A percentile compares a stretch with the other conserved stretches of the same genome.
Conservation (phyloP, 805 yeast genomes). For the Wickerhamomyces silvicola region DNA sequence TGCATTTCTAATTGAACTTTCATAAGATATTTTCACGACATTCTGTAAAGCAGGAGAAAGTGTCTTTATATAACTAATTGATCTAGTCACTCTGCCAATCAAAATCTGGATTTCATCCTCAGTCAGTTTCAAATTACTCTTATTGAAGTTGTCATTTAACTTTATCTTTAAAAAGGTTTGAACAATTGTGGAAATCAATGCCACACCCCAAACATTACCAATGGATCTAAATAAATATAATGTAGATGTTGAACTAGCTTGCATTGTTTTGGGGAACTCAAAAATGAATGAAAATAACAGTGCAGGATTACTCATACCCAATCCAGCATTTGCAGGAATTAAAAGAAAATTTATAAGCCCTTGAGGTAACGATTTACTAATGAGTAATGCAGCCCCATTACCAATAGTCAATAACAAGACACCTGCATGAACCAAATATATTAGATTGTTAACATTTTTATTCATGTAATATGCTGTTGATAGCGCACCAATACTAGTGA, state of each 20-base stretch:
- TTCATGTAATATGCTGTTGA: slow-evolving; percentile 34
- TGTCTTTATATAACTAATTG: slow-evolving; percentile 12
- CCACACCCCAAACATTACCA: slow-evolving; percentile 57
- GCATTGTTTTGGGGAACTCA: slow-evolving; percentile 55
- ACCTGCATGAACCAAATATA: slow-evolving; percentile 27
- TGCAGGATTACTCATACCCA: slow-evolving; percentile 54
- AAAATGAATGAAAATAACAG: slow-evolving; percentile 62
- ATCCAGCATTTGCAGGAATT: slow-evolving; percentile 41
- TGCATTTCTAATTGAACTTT: slow-evolving; percentile 12
- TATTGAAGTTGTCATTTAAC: slow-evolving; percentile 8
- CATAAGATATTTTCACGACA: slow-evolving; percentile 8
- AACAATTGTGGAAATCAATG: slow-evolving; percentile 27
- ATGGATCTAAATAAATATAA: slow-evolving; percentile 59
- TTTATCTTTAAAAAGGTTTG: slow-evolving; percentile 4
- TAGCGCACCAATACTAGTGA: slow-evolving; percentile 38
- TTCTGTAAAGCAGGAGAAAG: slow-evolving; percentile 7
- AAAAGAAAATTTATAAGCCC: slow-evolving; percentile 32
- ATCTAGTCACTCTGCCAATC: slow-evolving; percentile 9
- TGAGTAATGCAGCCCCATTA: slow-evolving; percentile 29
- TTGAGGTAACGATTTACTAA: slow-evolving; percentile 30
- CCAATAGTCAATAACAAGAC: slow-evolving; percentile 31
- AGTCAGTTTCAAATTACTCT: slow-evolving; percentile 2
- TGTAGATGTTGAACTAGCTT: slow-evolving; percentile 58
- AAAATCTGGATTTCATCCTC: slow-evolving; percentile 6
- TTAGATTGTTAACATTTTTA: slow-evolving; percentile 21